Evolutionary conservation across 2,329 filamentous ascomycete genomes (phyloP).

Genomic region (Nemania serpens): DNA sequence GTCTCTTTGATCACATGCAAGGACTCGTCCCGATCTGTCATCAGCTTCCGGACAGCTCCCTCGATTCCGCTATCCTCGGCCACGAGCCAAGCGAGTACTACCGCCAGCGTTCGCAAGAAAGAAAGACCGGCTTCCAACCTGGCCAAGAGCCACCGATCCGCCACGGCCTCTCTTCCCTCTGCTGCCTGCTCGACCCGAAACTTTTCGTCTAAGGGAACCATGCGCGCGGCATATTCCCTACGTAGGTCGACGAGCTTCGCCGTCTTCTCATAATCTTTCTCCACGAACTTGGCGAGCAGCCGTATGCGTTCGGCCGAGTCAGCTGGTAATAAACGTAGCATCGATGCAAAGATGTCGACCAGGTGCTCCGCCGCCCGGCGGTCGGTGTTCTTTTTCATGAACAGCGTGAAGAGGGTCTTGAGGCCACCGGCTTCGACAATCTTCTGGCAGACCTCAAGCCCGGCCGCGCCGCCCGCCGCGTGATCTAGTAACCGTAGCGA

Average conservation of each 20-base stretch:
- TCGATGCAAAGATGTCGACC: constrained; percentile 79
- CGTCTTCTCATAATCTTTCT: constrained; percentile 91
- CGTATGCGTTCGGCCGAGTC: constrained; percentile 80
- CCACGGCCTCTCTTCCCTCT: constrained; percentile 65
- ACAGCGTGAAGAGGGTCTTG: constrained; percentile 82
- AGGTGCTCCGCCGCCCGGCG: constrained; percentile 74
- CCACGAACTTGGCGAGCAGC: constrained; percentile 89
- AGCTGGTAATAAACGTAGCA: constrained; percentile 79
- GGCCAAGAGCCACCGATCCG: constrained; percentile 73
- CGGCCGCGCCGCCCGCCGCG: constrained; percentile 62
- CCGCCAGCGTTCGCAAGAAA: constrained; percentile 80
- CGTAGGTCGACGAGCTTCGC: constrained; percentile 72
- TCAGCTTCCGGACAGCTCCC: constrained; percentile 63
- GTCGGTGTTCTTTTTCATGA: constrained; percentile 80
- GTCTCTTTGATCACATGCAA: constrained; percentile 67
- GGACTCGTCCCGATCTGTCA: constrained; percentile 71
- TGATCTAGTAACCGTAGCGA: constrained; percentile 86
- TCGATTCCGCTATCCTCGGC: constrained; percentile 84
- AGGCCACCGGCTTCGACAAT: constrained; percentile 84
- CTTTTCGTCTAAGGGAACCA: constrained; percentile 65
- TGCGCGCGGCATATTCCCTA: constrained; percentile 67
- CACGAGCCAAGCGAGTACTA: constrained; percentile 85
- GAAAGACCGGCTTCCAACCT: constrained; percentile 85
- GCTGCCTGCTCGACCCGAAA: constrained; percentile 64
- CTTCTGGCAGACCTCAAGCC: constrained; percentile 69